phyloP scores from a whole-genome alignment of 164 flowering plant genomes.

The Umbilicus rupestris region DNA sequence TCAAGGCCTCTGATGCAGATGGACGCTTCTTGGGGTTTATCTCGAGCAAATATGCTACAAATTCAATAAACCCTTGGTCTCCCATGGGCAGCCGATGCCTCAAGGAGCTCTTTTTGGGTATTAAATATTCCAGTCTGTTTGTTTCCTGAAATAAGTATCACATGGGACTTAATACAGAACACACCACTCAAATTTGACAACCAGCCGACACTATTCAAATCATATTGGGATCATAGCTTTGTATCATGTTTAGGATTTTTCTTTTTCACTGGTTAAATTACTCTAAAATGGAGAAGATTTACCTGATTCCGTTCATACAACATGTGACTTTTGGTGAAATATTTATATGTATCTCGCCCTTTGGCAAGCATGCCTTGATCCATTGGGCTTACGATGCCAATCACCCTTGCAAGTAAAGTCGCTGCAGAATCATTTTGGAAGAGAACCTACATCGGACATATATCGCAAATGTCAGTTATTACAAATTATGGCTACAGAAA shows the following conservation, averaged over 20 bases:
- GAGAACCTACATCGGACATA: conserved; percentile 56
- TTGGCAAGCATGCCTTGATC: conserved; percentile 85
- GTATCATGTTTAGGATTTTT: background rate
- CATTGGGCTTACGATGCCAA: conserved; percentile 89
- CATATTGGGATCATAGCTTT: background rate
- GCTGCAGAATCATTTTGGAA: conserved; percentile 99
- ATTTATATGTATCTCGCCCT: conserved; percentile 89
- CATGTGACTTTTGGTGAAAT: conserved; percentile 93
- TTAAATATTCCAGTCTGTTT: conserved; percentile 78
- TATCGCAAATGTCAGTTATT: background rate
- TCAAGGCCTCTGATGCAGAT: conserved; percentile 77
- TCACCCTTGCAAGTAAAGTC: conserved; percentile 83
- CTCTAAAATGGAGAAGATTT: background rate
- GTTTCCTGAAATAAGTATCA: conserved; percentile 50
- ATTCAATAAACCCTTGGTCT: conserved; percentile 89
- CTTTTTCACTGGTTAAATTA: background rate
- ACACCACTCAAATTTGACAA: background rate
- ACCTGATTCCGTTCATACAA: conserved; percentile 97
- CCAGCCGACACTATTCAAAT: background rate
- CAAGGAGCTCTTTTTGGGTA: conserved; percentile 86
- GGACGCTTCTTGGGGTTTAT: conserved; percentile 89
- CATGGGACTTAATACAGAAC: background rate
- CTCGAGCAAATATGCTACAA: conserved; percentile 80
- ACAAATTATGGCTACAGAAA: background rate
- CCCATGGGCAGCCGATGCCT: conserved; percentile 95